Conservation (phyloP, 2,329 filamentous ascomycete species). For the Ascochyta koolunga region DNA sequence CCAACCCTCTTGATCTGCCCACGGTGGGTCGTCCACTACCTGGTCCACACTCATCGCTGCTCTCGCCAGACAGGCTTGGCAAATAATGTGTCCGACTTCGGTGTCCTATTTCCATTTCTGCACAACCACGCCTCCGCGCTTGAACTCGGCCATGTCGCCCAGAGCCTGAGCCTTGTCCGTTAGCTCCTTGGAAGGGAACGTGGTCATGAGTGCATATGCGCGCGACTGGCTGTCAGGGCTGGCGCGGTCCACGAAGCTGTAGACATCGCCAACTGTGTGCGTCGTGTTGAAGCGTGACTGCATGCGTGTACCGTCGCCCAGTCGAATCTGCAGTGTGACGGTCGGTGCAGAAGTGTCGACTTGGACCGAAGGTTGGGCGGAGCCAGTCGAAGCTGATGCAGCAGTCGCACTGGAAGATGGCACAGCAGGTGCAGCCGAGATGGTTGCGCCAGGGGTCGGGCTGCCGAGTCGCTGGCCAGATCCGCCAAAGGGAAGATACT, state of each 20-base stretch:
- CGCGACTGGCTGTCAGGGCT: constrained; percentile 63
- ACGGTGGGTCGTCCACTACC: constrained; percentile 6
- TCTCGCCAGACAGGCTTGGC: not conserved
- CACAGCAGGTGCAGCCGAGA: constrained; percentile 43
- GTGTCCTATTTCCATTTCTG: constrained; percentile 57
- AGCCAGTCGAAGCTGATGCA: constrained; percentile 34
- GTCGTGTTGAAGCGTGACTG: constrained; percentile 82
- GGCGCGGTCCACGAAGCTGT: constrained; percentile 73
- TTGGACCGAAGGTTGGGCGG: constrained; percentile 52
- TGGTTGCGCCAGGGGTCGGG: constrained; percentile 69
- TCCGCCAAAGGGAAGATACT: constrained; percentile 77
- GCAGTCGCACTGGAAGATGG: constrained; percentile 41
- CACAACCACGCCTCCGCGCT: constrained; percentile 61
- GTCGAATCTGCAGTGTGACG: constrained; percentile 74
- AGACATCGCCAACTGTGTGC: constrained; percentile 78
- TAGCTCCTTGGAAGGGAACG: constrained; percentile 82
- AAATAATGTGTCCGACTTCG: not conserved
- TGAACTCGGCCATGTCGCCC: constrained; percentile 57
- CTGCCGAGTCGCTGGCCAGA: constrained; percentile 76
- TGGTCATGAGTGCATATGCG: constrained; percentile 78
- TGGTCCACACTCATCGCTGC: constrained; percentile 1
- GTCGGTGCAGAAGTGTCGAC: constrained; percentile 72
- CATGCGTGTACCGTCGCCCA: constrained; percentile 77
- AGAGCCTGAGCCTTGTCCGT: constrained; percentile 64
- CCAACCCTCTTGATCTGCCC: constrained; percentile 6